A percentile compares a stretch with the other conserved stretches of the same genome.
Conservation (phyloP, 2,329 filamentous ascomycete species). For the Fusarium tupiense region DNA sequence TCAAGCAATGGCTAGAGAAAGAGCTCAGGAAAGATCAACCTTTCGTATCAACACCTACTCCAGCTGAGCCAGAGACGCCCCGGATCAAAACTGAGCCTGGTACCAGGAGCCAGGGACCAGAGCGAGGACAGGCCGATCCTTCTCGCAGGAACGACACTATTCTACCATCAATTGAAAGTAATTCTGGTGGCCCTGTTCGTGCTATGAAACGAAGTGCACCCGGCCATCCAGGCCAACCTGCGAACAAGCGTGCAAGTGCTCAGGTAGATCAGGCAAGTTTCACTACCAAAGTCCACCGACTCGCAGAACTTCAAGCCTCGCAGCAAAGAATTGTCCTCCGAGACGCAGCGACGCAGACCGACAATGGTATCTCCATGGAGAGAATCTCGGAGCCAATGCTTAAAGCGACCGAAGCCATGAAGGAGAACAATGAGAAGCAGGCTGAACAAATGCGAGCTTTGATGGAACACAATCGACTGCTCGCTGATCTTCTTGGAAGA, state of each 20-base stretch:
- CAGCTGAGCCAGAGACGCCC: neutral
- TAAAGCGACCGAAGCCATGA: neutral
- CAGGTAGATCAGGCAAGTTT: neutral
- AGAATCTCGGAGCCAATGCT: neutral
- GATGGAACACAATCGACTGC: neutral
- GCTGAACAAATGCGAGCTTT: neutral
- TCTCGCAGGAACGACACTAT: neutral
- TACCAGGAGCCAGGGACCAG: rapidly evolving
- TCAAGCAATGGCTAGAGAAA: constrained; percentile 3
- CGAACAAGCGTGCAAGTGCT: neutral
- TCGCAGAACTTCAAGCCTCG: neutral
- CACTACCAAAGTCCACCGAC: neutral
- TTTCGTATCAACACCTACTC: neutral
- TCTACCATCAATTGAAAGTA: neutral
- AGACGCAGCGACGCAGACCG: constrained; percentile 6
- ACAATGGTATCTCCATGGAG: neutral
- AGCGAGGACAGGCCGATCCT: neutral
- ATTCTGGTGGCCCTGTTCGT: neutral
- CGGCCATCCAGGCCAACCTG: neutral
- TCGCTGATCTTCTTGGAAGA: neutral
- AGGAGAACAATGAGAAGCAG: neutral
- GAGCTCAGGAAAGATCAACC: neutral
- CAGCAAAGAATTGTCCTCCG: neutral
- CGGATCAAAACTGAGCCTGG: neutral
- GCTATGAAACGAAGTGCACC: neutral